Conservation (phyloP, 495 filamentous ascomycete species). For the Haplographium delicatum region DNA sequence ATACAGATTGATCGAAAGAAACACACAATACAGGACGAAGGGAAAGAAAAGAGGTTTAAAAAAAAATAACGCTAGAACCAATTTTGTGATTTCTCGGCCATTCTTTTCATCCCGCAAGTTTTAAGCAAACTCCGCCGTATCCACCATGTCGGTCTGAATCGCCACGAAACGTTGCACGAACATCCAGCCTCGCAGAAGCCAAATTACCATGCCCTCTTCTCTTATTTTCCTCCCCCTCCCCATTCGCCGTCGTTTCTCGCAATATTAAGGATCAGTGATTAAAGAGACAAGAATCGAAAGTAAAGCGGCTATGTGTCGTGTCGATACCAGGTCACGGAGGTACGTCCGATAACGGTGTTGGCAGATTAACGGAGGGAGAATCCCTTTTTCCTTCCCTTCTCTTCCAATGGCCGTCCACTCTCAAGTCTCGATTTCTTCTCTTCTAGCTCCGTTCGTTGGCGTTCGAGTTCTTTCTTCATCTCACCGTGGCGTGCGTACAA, state of each 20-base stretch:
- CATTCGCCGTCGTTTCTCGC: slow-evolving; percentile 6
- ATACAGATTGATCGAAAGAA: slow-evolving; percentile 21
- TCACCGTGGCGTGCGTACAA: slow-evolving; percentile 94
- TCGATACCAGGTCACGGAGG: slow-evolving; percentile 14
- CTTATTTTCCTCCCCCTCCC: slow-evolving; percentile 12
- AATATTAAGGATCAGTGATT: slow-evolving; percentile 27
- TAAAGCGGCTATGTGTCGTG: slow-evolving; percentile 22
- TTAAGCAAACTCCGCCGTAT: slow-evolving; percentile 22
- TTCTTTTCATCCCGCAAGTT: slow-evolving; percentile 8
- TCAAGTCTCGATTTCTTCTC: slow-evolving; percentile 95
- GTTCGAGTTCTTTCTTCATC: slow-evolving; percentile 99
- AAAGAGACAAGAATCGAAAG: slow-evolving; percentile 29
- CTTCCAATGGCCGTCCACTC: slow-evolving; percentile 89
- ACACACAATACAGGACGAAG: slow-evolving; percentile 13
- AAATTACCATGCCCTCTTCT: slow-evolving; percentile 14
- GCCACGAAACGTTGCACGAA: slow-evolving; percentile 7
- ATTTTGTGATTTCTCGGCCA: slow-evolving; percentile 23
- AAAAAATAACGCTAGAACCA: slow-evolving; percentile 13
- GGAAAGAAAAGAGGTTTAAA: slow-evolving; percentile 12
- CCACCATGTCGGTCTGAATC: slow-evolving; percentile 6
- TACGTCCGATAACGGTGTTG: slow-evolving; percentile 10
- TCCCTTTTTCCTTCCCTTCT: slow-evolving; percentile 94
- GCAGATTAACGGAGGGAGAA: slow-evolving; percentile 85
- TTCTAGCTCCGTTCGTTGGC: slow-evolving; percentile 88
- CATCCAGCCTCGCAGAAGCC: slow-evolving; percentile 23